Evolutionary conservation across 2,329 filamentous ascomycete genomes (phyloP), one percentile per base, ranked within the genome.

Genomic region (Tolypocladium album): DNA sequence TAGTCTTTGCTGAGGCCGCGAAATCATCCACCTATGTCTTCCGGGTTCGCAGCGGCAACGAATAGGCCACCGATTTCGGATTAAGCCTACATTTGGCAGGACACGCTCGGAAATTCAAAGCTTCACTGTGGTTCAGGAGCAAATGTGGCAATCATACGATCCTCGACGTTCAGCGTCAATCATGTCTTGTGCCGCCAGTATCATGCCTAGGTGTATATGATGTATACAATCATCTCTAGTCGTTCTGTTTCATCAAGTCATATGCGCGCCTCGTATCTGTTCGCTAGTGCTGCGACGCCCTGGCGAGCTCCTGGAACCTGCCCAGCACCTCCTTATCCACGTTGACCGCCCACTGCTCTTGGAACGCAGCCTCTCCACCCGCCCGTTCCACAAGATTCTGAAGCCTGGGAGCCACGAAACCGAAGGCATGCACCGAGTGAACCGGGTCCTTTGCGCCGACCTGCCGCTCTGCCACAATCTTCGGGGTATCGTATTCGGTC

Each of bases 311-410:
- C 58, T 69, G 68, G 69, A 92, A 93, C n/a, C 79, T 82, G 13
- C 77, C 76, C 62, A 93, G 66, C 20, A 92, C 82, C 61, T 92
- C 86, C 65, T 79, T 80, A 71, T 94, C 90, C 34, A 94, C 88
- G 63, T 92, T 89, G n/a, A 79, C 79, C 17, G 85, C 73, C 84
- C 87, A 92, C 57, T 87, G 79, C 59, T 83, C 79, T 69, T 87
- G 80, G 70, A 94, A 93, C 3, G 70, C 74, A 57, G 82, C 78
- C 66, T 87, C 82, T 0, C 88, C 88, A 2, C 89, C 89, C 4
- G 78, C 78, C 4, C 78, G 75, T 57, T 76, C 75, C 24, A 92
- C 81, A 6, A 87, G 74, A 17, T 78, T 76, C 60, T 82, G 77
- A 40, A 94, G 69, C 58, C 84, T 81, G 62, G 83, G 78, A 66